Evolutionary conservation across 2,329 filamentous ascomycete genomes (phyloP).

Genomic region (Westerdykella aurantiaca): DNA sequence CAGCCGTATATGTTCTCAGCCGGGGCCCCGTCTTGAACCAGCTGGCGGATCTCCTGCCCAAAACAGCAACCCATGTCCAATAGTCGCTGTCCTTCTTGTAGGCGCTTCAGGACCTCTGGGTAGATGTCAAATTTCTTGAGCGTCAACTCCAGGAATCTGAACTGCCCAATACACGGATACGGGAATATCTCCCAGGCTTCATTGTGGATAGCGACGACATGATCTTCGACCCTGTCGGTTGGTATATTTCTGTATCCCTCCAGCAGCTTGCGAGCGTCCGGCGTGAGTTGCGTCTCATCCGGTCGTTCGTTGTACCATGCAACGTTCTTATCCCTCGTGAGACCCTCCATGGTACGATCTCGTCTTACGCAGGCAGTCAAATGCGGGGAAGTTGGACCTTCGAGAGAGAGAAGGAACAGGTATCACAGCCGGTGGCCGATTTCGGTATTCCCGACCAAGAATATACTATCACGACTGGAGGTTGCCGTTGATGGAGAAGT

Average conservation of each 20-base stretch:
- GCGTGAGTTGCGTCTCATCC: constrained; percentile 16
- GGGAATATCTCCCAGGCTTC: constrained; percentile 22
- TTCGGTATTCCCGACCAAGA: too few relatives aligned
- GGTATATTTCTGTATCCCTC: constrained; percentile 35
- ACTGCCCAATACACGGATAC: constrained; percentile 32
- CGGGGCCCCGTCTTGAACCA: constrained; percentile 38
- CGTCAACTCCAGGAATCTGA: constrained; percentile 26
- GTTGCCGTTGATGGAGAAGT: too few relatives aligned
- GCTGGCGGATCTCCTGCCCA: constrained; percentile 40
- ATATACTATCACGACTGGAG: too few relatives aligned
- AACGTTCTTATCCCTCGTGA: constrained; percentile 4
- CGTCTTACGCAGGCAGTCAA: too few relatives aligned
- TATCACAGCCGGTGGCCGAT: too few relatives aligned
- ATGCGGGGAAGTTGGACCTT: too few relatives aligned
- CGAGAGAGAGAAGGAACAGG: too few relatives aligned
- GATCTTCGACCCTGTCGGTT: constrained; percentile 24
- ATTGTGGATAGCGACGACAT: constrained; percentile 25
- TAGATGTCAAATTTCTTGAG: constrained; percentile 18
- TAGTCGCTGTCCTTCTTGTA: constrained; percentile 21
- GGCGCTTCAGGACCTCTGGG: constrained; percentile 22
- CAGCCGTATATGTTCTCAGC: constrained; percentile 35
- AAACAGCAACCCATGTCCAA: constrained; percentile 45
- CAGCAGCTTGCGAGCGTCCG: constrained; percentile 26
- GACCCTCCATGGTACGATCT: neutral
- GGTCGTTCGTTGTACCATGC: constrained; percentile 26